Evolutionary conservation across 1,284 basidiomycete genomes (phyloP), one percentile per base, ranked within the genome.

Genomic region (Naganishia liquefaciens): DNA sequence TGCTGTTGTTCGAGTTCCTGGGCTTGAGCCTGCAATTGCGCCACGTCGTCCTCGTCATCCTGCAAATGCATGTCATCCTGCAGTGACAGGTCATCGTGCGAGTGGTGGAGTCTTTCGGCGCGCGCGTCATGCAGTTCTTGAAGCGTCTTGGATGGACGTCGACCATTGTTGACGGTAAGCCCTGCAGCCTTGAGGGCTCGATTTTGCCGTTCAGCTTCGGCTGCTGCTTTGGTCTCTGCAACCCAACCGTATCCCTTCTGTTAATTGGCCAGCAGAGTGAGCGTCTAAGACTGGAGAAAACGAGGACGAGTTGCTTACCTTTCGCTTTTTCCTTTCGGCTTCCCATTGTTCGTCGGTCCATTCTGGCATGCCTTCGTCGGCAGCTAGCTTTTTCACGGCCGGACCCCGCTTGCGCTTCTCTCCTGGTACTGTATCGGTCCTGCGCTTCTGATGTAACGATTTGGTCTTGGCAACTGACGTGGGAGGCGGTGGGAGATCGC

Each of bases 311-410:
- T 33, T 6, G 33, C 46, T 17, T 60, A 60, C 57, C 57, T 67
- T 67, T 46, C 66, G 62, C 47, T 67, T 67, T 40, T 67, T 67
- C 17, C 66, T 44, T 52, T 67, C 66, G 15, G 57, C 62, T 52
- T 67, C 66, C 66, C 66, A 67, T 30, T 67, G 66, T 47, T 67
- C 66, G 30, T 67, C 66, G 5, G 66, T 64, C 57, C 57, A 60
- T 52, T 64, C 50, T n/a, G 66, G 66, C 44, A 62, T 52, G 6
- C 49, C 42, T 33, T 54, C 63, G 46, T 63, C 55, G 15, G 55
- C 66, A 33, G 66, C 66, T 19, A 67, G 51, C 53, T 67, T 67
- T 50, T 67, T 67, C 30, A 67, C 66, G 4, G 66, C 62, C 5
- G 66, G 66, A 43, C 66, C 66, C 10, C 66, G 55, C 33, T 60